Evolutionary conservation across 345 rosid species (phyloP), one percentile per base, ranked within the genome.

Genomic region (Dipteronia dyeriana): DNA sequence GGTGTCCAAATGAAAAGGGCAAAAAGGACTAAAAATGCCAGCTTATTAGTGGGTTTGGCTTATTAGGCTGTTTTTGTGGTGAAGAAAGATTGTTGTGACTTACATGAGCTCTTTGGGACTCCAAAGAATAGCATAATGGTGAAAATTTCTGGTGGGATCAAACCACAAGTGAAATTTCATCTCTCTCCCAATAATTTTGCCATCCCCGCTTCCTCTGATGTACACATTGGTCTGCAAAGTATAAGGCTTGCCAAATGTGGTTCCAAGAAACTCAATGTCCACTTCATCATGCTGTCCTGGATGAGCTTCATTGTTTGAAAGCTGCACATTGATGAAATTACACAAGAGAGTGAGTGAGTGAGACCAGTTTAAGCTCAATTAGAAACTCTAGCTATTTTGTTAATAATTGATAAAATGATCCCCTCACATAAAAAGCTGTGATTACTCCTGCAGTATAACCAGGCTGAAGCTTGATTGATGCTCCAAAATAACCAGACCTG

Each of bases 371-470:
- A 45, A 16, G 57, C 57, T 53, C 16, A 3, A 19, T 14, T 14
- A 61, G 41, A 31, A 47, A 26, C 26, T 26, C 26, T 26, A 26
- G 26, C 26, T 26, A 26, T 26, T 26, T 26, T 26, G 26, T 26
- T 26, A 0, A 26, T 26, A 26, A 4, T 7, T 25, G 17, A 23
- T 11, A 16, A 16, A n/a, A 20, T 29, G 38, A 34, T 34, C 38
- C 38, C 8, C 98, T 89, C 77, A 94, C 98, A 82, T 96, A 94
- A 75, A 96, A 89, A 63, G 99, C 87, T 78, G 97, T 96, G 43
- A 94, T 94, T 66, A 96, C 99, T 68, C 99, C 99, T 1, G 98
- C 99, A 25, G 97, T 92, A 82, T 96, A 96, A 8, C 99, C 99
- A 23, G 95, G 86, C 45, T 96, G 99, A 67, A 96, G 90, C 82